These are phyloP conservation scores for Neopestalotiopsis sp. DNA, from an alignment of 2,329 filamentous ascomycete genomes.

Conservation along the genomic window DNA sequence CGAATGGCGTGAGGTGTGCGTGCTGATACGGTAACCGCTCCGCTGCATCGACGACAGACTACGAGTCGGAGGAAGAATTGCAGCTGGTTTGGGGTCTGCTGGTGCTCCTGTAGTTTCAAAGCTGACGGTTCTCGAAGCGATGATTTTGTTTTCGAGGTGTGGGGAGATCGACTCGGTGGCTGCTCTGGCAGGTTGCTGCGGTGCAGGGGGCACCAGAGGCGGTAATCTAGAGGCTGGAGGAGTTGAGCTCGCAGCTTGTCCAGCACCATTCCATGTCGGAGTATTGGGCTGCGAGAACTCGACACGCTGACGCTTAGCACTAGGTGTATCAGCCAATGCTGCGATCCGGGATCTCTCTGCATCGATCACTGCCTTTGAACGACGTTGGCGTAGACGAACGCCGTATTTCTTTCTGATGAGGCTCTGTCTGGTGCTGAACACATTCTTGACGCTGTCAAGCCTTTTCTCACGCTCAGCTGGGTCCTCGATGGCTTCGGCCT, in stretches of 20 bases:
- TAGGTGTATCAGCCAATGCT: constrained; percentile 32
- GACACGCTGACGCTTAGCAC: constrained; percentile 33
- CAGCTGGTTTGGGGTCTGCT: constrained; percentile 21
- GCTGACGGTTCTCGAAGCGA: constrained; percentile 30
- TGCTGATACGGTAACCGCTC: constrained; percentile 37
- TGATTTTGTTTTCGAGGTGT: constrained; percentile 33
- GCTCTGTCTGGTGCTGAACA: constrained; percentile 61
- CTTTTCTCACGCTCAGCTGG: constrained; percentile 35
- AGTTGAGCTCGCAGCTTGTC: constrained; percentile 4
- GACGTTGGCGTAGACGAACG: constrained; percentile 57
- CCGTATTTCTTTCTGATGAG: constrained; percentile 63
- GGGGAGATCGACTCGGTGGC: constrained; percentile 19
- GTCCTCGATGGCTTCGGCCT: constrained; percentile 45
- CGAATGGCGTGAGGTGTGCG: constrained; percentile 27
- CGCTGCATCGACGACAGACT: constrained; percentile 36
- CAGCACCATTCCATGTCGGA: neutral
- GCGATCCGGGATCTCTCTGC: constrained; percentile 48
- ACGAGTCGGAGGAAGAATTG: constrained; percentile 18
- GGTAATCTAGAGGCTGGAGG: neutral
- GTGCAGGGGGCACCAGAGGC: neutral
- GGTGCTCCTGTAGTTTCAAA: constrained; percentile 34
- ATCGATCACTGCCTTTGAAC: constrained; percentile 52
- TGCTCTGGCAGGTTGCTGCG: neutral
- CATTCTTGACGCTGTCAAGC: constrained; percentile 54
- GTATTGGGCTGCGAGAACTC: constrained; percentile 22